Conservation (phyloP, 352 stramenopile species). For the Phytopythium ostracodes region DNA sequence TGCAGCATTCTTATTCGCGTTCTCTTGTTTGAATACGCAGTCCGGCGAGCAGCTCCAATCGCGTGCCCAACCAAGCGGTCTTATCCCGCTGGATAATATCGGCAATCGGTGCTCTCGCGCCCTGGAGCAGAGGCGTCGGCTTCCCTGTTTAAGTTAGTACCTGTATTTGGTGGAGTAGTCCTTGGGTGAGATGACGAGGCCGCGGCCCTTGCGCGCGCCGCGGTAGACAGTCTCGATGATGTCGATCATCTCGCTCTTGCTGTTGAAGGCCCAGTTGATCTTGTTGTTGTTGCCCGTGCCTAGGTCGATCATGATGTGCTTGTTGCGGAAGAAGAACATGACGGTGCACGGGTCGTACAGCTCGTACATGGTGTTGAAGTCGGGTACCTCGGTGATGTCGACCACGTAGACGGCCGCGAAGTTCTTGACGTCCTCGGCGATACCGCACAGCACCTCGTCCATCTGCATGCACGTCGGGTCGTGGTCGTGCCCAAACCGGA, state of each 20-base stretch:
- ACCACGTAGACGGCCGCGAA: conserved; percentile 98
- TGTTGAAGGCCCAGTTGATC: conserved; percentile 98
- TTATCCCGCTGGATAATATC: neutral
- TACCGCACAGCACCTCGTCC: conserved; percentile 94
- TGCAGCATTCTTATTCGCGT: neutral
- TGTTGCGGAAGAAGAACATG: conserved; percentile 99
- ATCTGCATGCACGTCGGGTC: conserved; percentile 99
- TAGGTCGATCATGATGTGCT: conserved; percentile 99
- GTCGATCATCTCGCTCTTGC: conserved; percentile 99
- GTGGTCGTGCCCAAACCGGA: conserved; percentile 98
- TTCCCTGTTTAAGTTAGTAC: conserved; percentile 69
- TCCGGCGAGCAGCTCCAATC: too few species aligned
- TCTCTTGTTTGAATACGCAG: too few species aligned
- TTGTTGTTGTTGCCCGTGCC: conserved; percentile 99
- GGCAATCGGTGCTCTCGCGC: neutral
- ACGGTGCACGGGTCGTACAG: conserved; percentile 98
- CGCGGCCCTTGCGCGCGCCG: conserved; percentile 95
- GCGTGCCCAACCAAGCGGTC: too few species aligned
- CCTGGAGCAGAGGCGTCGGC: neutral
- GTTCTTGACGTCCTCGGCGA: conserved; percentile 99
- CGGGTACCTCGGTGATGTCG: conserved; percentile 93
- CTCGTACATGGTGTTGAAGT: conserved; percentile 99
- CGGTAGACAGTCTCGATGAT: conserved; percentile 99
- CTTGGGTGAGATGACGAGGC: conserved; percentile 98
- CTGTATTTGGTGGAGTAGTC: conserved; percentile 99